Evolutionary conservation across 2,329 filamentous ascomycete species (phyloP), one percentile per base, ranked within the genome.

Genomic region (Elsinoe fawcettii): DNA sequence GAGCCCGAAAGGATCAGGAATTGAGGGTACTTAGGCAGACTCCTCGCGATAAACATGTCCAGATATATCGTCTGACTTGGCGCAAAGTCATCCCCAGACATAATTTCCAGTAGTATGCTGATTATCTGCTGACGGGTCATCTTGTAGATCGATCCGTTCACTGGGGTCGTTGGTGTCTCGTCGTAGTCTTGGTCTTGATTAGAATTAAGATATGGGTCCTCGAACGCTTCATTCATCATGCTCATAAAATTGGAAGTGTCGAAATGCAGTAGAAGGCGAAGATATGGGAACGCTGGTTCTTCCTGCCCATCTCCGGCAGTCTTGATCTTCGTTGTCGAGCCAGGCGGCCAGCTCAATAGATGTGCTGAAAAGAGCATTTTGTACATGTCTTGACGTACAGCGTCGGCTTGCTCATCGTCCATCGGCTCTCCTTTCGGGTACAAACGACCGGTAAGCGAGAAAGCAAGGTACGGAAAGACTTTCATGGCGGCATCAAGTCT

Each of bases 11-110:
- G 82, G 9, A 97, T 80, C 53, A 99, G 85, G 66, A 96, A 96
- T 68, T 97, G 92, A 1, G 91, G 90, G 66, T 96, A 99, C 70
- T 99, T 99, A 2, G 95, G 89, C 51, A 99, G 75, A 68, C 96
- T 99, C 57, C 93, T 84, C 16, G 93, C 92, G 67, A 99, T 87
- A 67, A 99, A 99, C 90, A 99, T 99, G 71, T 99, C 90, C 44
- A 99, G 80, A 70, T 96, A 99, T 57, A 99, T 88, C 11, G 88
- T 91, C 67, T 97, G 90, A 60, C 87, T 83, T 0, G 84, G 73
- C 0, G 84, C 81, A 70, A 96, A 97, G 47, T 88, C 83, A 3
- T 80, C 76, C 0, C 83, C 75, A 51, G 85, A 87, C 89, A 99
- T 95, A 25, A 96, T 86, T 69, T 96, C 90, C 9, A 95, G 79